phyloP scores from a whole-genome alignment of 805 yeast species.

The Candida nitratophila region DNA sequence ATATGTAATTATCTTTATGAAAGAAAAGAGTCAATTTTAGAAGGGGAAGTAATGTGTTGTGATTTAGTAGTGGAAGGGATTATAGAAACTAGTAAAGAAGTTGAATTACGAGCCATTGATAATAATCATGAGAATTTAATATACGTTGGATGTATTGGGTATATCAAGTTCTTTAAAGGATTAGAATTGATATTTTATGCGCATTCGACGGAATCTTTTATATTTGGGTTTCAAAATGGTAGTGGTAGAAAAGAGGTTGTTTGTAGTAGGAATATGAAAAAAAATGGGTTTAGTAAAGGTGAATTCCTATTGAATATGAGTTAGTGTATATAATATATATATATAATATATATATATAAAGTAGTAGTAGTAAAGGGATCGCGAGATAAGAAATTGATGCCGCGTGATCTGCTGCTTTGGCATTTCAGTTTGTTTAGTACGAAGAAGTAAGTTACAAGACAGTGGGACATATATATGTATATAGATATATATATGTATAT shows the following conservation, averaged over 20 bases:
- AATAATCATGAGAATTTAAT: slow-evolving; percentile 4
- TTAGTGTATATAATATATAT: too few relatives aligned
- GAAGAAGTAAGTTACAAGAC: too few relatives aligned
- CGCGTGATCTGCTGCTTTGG: too few relatives aligned
- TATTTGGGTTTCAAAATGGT: slow-evolving; percentile 9
- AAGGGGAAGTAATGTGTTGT: slow-evolving; percentile 7
- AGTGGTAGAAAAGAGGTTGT: neutral
- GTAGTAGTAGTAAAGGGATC: too few relatives aligned
- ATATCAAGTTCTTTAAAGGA: neutral
- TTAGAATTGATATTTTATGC: slow-evolving; percentile 10
- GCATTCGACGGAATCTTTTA: slow-evolving; percentile 22
- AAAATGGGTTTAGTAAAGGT: neutral
- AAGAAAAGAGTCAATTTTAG: neutral
- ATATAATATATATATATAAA: too few relatives aligned
- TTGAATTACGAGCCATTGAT: slow-evolving; percentile 15
- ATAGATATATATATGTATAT: too few relatives aligned
- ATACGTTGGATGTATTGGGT: slow-evolving; percentile 22
- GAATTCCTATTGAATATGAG: neutral
- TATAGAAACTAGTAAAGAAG: slow-evolving; percentile 3
- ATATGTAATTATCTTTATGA: slow-evolving; percentile 14
- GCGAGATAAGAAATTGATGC: too few relatives aligned
- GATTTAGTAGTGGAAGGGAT: slow-evolving; percentile 13
- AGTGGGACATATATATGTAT: too few relatives aligned
- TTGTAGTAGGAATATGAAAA: neutral
- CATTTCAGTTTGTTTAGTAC: too few relatives aligned